Evolutionary conservation across 75 land plant species (phyloP), one percentile per base, ranked within the genome.

Genomic region (Sequoiadendron giganteum): DNA sequence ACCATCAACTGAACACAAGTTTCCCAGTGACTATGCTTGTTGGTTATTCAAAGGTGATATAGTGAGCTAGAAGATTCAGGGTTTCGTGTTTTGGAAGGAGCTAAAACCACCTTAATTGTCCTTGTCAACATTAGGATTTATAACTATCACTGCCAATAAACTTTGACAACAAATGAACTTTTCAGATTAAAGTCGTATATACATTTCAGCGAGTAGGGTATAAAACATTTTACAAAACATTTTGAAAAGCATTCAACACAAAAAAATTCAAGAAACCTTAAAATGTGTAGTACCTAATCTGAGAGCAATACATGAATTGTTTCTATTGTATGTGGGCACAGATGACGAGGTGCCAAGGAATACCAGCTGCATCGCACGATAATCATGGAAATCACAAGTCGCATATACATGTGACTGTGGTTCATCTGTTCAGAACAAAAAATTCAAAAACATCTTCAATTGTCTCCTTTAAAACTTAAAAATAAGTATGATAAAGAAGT

Each of bases 301-400:
- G 65, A 90, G 86, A 39, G 91, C 91, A 70, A 91, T 73, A 38
- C 92, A 91, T 32, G 92, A 91, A 34, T 89, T 91, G 56, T 90
- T 91, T 76, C 92, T 88, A 18, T 85, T 86, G 48, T 58, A 40
- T 36, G 92, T 90, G 18, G 92, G 91, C 48, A 91, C 86, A 32
- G 92, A 87, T 7, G 92, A 89, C 86, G 92, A 91, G 42, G 92
- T 91, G 85, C 92, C 92, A 16, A 91, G 83, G 55, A 91, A 91
- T 42, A 90, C 89, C 54, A 91, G 61, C 55, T 91, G 92, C 90
- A 91, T 89, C 47, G 91, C 92, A 47, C 89, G 86, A 73, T 91
- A 86, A 68, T 90, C 89, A 28, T 70, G 58, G 43, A 90, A 91
- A 86, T 91, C 89, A 11, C 85, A 42, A 80, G 42, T 80, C 28